Percentiles rank a stretch among this genome's conserved stretches.
Conservation (phyloP, 345 rosid genomes). For the Anastatica hierochuntica region DNA sequence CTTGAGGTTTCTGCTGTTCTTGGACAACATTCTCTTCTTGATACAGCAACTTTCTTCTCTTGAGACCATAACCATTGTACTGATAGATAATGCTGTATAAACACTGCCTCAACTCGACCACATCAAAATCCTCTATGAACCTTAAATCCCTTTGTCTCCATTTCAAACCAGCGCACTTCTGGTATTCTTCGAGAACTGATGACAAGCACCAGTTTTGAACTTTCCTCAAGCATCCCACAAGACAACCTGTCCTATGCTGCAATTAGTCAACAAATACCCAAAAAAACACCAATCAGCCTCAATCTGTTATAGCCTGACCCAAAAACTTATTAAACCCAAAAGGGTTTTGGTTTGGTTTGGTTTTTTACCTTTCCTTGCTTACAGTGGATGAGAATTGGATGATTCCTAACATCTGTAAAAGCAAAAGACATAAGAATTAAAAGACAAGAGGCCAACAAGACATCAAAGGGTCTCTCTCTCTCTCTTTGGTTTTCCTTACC, state of each 20-base stretch:
- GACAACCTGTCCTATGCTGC: too few species aligned
- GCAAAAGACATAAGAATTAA: neutral
- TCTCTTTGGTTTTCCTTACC: constrained; percentile 44
- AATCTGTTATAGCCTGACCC: too few species aligned
- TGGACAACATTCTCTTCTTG: constrained; percentile 40
- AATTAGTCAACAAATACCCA: too few species aligned
- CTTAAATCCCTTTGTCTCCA: constrained; percentile 44
- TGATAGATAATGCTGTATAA: constrained; percentile 59
- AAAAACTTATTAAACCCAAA: too few species aligned
- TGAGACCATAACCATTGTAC: constrained; percentile 61
- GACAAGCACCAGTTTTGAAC: too few species aligned
- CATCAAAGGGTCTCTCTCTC: neutral
- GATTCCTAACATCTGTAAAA: constrained; percentile 78
- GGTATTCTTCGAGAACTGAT: constrained; percentile 65
- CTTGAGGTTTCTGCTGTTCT: constrained; percentile 36
- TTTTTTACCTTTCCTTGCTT: constrained; percentile 65
- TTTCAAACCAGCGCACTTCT: constrained; percentile 50
- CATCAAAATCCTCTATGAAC: constrained; percentile 57
- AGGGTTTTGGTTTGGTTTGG: too few species aligned
- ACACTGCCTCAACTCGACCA: constrained; percentile 41
- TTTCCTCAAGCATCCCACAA: too few species aligned
- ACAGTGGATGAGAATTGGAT: too few species aligned
- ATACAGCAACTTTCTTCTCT: constrained; percentile 55
- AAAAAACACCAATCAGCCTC: too few species aligned
- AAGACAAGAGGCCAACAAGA: neutral